Conservation (phyloP, 2,329 filamentous ascomycete genomes). For the Aureobasidium lini region DNA sequence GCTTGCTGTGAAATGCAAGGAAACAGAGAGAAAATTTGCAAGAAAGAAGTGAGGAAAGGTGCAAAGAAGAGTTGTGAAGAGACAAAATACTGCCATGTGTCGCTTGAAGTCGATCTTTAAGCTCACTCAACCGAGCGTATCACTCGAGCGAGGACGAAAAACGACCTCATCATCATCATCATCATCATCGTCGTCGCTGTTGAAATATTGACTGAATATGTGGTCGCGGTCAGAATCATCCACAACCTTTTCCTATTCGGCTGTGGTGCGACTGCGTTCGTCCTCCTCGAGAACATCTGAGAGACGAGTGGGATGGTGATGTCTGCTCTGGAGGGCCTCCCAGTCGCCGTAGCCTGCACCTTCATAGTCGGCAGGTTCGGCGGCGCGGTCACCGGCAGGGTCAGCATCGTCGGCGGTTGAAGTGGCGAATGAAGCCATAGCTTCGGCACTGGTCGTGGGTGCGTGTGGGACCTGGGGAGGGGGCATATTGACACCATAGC, state of each 20-base stretch:
- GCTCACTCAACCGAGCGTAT: neutral
- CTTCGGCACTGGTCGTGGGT: constrained; percentile 26
- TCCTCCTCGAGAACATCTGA: constrained; percentile 87
- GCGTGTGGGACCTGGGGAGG: constrained; percentile 19
- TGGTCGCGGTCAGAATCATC: neutral
- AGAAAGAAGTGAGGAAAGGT: neutral
- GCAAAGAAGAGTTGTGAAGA: neutral
- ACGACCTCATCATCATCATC: neutral
- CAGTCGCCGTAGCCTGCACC: constrained; percentile 57
- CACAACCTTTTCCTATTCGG: constrained; percentile 14
- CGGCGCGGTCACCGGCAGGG: constrained; percentile 19
- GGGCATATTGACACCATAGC: constrained; percentile 33
- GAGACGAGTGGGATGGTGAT: constrained; percentile 80
- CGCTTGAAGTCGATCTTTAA: neutral
- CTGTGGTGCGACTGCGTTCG: constrained; percentile 42
- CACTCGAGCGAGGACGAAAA: neutral
- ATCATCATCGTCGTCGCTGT: neutral
- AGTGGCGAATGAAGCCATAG: constrained; percentile 24
- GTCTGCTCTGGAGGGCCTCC: constrained; percentile 63
- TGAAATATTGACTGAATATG: neutral
- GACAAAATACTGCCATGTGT: neutral
- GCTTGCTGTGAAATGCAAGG: neutral
- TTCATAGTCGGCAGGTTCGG: constrained; percentile 27
- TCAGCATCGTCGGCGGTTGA: constrained; percentile 13
- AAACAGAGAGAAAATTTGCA: neutral